Evolutionary conservation across 495 filamentous ascomycete genomes (phyloP).

Genomic region (Hyaloscypha hepaticicola): DNA sequence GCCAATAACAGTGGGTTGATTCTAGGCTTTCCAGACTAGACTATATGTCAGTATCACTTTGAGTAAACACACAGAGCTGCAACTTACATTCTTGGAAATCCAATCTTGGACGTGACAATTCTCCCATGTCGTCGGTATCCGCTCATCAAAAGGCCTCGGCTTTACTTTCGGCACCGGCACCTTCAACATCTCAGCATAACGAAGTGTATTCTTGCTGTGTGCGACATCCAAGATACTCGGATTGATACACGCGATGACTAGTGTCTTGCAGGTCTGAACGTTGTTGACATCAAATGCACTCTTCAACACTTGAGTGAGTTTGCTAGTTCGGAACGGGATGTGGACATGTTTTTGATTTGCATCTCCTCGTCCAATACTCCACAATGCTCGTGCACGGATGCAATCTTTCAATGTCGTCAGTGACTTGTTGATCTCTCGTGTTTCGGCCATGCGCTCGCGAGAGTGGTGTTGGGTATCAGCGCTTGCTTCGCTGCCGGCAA

Average conservation of each 20-base stretch:
- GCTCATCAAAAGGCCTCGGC: not conserved
- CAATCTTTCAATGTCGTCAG: slow-evolving; percentile 37
- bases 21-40: not conserved
- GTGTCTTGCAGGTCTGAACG: slow-evolving; percentile 27
- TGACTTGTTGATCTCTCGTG: slow-evolving; percentile 36
- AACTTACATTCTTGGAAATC: not conserved
- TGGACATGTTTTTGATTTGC: not conserved
- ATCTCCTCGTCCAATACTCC: not conserved
- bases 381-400: slow-evolving; percentile 30
- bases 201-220: slow-evolving; percentile 28
- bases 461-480: slow-evolving; percentile 30
- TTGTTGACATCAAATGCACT: slow-evolving; percentile 29
- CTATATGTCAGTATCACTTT: not conserved
- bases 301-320: slow-evolving; percentile 38
- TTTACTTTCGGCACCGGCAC: slow-evolving; percentile 15
- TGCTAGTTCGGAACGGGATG: slow-evolving; percentile 35
- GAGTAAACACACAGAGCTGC: not conserved
- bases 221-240: slow-evolving; percentile 22
- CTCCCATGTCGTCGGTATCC: not conserved
- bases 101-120: not conserved
- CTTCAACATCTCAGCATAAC: slow-evolving; percentile 28
- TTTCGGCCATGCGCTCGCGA: slow-evolving; percentile 34
- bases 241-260: slow-evolving; percentile 32
- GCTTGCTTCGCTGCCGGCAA: slow-evolving; percentile 45
- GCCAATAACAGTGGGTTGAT: not conserved